phyloP scores from a whole-genome alignment of 2,329 filamentous ascomycete genomes.

The Aspergillus pseudotamarii region DNA sequence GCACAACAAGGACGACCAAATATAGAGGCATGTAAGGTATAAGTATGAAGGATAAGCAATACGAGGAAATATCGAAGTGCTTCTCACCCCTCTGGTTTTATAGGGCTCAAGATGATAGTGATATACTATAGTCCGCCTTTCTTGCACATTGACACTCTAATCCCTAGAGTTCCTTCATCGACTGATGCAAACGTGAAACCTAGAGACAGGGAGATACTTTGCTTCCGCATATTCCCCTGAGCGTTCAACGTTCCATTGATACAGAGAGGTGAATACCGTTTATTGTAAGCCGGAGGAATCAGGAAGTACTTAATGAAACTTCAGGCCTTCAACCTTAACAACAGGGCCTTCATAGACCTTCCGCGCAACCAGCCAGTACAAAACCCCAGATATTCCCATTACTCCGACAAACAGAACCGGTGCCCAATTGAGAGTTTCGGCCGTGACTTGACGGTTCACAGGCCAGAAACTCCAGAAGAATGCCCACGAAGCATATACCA shows the following conservation, averaged over 20 bases:
- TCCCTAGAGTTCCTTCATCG: not conserved
- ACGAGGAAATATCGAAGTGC: not conserved
- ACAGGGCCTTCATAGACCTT: slow-evolving; percentile 35
- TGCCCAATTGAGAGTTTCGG: slow-evolving; percentile 54
- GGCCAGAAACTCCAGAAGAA: slow-evolving; percentile 56
- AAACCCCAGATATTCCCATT: slow-evolving; percentile 43
- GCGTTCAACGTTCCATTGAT: not conserved
- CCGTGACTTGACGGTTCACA: slow-evolving; percentile 37
- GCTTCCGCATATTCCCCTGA: no score
- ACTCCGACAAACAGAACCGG: slow-evolving; percentile 47
- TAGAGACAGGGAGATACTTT: not conserved
- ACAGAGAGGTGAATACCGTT: not conserved
- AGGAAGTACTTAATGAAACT: not conserved
- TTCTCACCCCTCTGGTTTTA: not conserved
- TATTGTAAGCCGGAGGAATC: not conserved
- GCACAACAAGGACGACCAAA: not conserved
- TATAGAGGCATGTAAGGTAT: not conserved
- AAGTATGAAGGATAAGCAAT: not conserved
- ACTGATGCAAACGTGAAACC: not conserved
- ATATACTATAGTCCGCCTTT: no score
- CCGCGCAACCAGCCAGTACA: slow-evolving; percentile 41
- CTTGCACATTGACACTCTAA: no score
- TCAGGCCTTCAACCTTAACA: slow-evolving; percentile 9
- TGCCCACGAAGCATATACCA: slow-evolving; percentile 47
- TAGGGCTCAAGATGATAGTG: no score